A percentile compares a stretch with the other conserved stretches of the same genome.
Evolutionary conservation across 2,329 filamentous ascomycete species (phyloP).

Genomic region (Talaromyces funiculosus): DNA sequence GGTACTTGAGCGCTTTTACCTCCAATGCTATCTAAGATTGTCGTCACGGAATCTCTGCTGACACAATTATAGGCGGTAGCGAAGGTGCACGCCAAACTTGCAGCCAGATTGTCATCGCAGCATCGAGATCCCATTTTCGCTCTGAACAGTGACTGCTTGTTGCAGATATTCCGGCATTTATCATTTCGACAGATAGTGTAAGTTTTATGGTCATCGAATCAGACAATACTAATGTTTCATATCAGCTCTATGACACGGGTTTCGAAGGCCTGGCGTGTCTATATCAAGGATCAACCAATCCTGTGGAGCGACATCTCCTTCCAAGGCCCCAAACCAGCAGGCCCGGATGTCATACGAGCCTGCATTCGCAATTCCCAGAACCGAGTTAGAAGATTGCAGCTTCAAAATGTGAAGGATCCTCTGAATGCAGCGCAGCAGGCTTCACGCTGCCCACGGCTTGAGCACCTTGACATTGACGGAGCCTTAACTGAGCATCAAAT

Average conservation of each 20-base stretch:
- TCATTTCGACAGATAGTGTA: slow-evolving; percentile 12
- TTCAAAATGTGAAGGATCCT: slow-evolving; percentile 7
- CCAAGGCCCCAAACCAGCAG: background rate
- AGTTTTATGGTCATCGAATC: background rate
- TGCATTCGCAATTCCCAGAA: slow-evolving; percentile 9
- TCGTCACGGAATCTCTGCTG: background rate
- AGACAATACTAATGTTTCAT: background rate
- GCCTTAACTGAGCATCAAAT: slow-evolving; percentile 1
- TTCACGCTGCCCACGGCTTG: slow-evolving; percentile 6
- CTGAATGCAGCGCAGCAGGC: slow-evolving; percentile 4
- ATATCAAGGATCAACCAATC: slow-evolving; percentile 9
- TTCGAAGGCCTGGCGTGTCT: slow-evolving; percentile 8
- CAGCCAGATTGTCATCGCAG: slow-evolving; percentile 1
- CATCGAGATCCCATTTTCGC: slow-evolving; percentile 1
- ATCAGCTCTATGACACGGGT: slow-evolving; percentile 5
- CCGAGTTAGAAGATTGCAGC: slow-evolving; percentile 2
- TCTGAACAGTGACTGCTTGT: slow-evolving; percentile 10
- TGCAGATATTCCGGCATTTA: slow-evolving; percentile 12
- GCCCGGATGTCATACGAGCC: background rate
- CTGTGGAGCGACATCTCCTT: slow-evolving; percentile 12
- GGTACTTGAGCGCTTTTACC: background rate
- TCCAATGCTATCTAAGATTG: background rate
- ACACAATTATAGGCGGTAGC: background rate
- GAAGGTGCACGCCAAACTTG: slow-evolving; percentile 8
- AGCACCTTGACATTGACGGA: slow-evolving; percentile 6